Percentiles rank a stretch among this genome's conserved stretches.
These are phyloP conservation scores for Calcarisporium arbuscula DNA, from an alignment of 2,329 filamentous ascomycete species.

Conservation along the genomic window DNA sequence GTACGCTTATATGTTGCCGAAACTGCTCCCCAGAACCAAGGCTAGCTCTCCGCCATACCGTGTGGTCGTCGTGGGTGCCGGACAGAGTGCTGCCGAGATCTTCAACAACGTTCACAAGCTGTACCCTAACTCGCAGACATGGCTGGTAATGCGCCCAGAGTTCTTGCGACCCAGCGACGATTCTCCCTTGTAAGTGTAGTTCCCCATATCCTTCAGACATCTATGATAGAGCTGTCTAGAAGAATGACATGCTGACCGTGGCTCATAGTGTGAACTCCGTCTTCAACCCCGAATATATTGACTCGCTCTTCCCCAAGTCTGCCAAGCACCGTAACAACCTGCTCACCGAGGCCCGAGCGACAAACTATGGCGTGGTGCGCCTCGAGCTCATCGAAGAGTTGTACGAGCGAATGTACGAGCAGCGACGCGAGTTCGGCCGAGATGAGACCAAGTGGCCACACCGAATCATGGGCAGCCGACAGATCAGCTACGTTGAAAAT, in stretches of 20 bases:
- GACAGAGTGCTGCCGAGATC: slow-evolving; percentile 92
- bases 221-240: background rate
- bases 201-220: background rate
- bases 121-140: slow-evolving; percentile 76
- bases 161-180: slow-evolving; percentile 89
- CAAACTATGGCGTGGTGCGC: slow-evolving; percentile 92
- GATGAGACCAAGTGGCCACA: slow-evolving; percentile 75
- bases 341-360: slow-evolving; percentile 67
- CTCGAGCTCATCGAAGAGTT: slow-evolving; percentile 85
- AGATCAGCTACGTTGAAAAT: slow-evolving; percentile 56
- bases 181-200: slow-evolving; percentile 73
- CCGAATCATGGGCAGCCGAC: slow-evolving; percentile 65
- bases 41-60: slow-evolving; percentile 61
- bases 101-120: slow-evolving; percentile 79
- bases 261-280: slow-evolving; percentile 79
- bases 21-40: slow-evolving; percentile 50
- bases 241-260: slow-evolving; percentile 18
- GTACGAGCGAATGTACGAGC: slow-evolving; percentile 82
- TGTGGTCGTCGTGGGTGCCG: slow-evolving; percentile 80
- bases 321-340: slow-evolving; percentile 53
- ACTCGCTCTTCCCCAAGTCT: slow-evolving; percentile 65
- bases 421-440: slow-evolving; percentile 62
- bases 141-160: slow-evolving; percentile 73
- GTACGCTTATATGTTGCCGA: slow-evolving; percentile 61
- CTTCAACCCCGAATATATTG: slow-evolving; percentile 83